A percentile compares a stretch with the other conserved stretches of the same genome.
Conservation (phyloP, 2,329 filamentous ascomycete genomes). For the Catunica adiposa region DNA sequence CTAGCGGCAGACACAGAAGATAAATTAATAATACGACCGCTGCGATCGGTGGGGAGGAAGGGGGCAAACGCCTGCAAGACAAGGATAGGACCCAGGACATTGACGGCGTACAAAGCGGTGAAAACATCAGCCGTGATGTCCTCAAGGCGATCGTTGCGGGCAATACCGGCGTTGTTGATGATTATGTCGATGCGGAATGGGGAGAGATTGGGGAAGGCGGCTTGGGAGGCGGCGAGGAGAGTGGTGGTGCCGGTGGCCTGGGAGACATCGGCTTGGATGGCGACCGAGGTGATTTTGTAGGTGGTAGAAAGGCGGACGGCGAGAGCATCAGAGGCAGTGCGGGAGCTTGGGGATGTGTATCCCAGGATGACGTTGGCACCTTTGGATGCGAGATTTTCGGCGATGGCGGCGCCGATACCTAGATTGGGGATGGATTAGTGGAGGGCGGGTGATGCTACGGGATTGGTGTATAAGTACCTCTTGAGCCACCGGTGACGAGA, state of each 20-base stretch:
- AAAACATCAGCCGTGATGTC: conserved; percentile 51
- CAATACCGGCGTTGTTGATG: conserved; percentile 69
- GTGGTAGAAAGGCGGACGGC: conserved; percentile 38
- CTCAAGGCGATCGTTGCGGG: conserved; percentile 46
- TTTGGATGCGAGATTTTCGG: conserved; percentile 55
- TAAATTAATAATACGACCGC: conserved; percentile 38
- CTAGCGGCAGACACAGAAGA: conserved; percentile 37
- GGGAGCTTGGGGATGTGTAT: conserved; percentile 38
- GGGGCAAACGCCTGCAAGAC: conserved; percentile 57
- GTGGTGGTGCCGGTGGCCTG: conserved; percentile 41
- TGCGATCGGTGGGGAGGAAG: conserved; percentile 52
- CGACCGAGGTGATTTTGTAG: conserved; percentile 42
- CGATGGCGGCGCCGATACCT: conserved; percentile 55
- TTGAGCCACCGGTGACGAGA: conserved; percentile 62
- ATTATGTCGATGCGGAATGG: conserved; percentile 61
- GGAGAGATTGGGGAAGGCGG: conserved; percentile 36
- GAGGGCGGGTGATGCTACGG: background rate
- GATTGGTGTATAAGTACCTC: conserved; percentile 35
- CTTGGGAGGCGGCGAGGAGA: conserved; percentile 41
- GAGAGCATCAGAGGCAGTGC: conserved; percentile 38
- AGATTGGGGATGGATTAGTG: conserved; percentile 5
- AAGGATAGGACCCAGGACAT: conserved; percentile 66
- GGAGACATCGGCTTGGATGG: conserved; percentile 57
- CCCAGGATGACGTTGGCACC: conserved; percentile 53
- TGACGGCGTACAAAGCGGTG: conserved; percentile 56